Base-by-base conservation (phyloP, 108 stramenopile genomes). In the Nitzschia sp. region DNA sequence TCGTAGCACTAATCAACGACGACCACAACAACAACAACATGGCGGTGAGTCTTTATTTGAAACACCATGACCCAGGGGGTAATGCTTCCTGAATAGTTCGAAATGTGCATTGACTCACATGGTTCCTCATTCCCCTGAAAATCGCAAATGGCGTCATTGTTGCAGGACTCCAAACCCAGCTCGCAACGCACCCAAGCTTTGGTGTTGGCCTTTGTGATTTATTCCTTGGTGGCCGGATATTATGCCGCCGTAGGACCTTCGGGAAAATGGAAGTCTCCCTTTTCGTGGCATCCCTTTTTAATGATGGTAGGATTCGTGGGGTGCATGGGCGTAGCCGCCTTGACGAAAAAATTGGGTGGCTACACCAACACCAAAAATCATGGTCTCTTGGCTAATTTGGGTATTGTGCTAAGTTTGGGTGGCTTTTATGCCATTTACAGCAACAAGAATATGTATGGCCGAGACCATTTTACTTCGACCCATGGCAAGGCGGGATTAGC, bases 281-380 rank as follows among this genome's bases (percentile, higher is more conserved):
- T 92, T 68, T 85, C 84, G 23, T 89, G 85, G 87, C 92, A 93
- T 77, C 92, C 92, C 1, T 70, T 93, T 32, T 66, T 90, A 38
- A 93, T 93, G 92, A 88, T 78, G 51, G 27, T 75, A 3, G 92
- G 89, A 36, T 83, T 93, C 82, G 64, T 90, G 9, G 89, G 87
- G 2, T 65, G 85, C 61, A 80, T 88, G 76, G 92, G 92, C 18
- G 76, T 79, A 27, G 83, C 77, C 30, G 79, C 83, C 29, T 34
- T 89, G 0, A 90, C 84, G 33, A 93, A 93, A 68, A 93, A 93
- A 61, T 46, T 86, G 19, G 88, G 88, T 55, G 92, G 92, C 13
- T 93, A 93, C 68, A 74, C 75, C 54, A 93, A 93, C 65, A 93
- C 92, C 53, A 93, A 93, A 75, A 63, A 83, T 21, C 92, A 93